Conservation (phyloP, 805 yeast genomes). For the Myxozyma lipomycoides region DNA sequence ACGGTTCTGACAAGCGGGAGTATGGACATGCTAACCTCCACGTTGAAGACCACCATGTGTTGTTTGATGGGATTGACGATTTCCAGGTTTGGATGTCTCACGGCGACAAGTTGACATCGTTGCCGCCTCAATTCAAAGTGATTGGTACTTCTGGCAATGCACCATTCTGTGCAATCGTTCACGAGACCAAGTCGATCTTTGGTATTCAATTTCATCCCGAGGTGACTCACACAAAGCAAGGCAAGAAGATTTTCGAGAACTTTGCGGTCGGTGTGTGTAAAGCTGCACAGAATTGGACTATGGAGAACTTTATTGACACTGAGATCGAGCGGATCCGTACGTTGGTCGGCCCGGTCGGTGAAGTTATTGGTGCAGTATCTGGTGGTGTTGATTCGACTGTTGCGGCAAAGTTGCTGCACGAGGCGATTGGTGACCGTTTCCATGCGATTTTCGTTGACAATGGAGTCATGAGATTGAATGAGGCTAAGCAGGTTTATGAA, state of each 20-base stretch:
- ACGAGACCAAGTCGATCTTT: constrained; percentile 66
- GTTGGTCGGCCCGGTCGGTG: constrained; percentile 95
- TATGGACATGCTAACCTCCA: constrained; percentile 92
- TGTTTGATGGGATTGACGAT: constrained; percentile 86
- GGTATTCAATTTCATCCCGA: constrained; percentile 99
- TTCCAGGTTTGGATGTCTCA: constrained; percentile 99
- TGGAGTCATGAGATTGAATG: constrained; percentile 94
- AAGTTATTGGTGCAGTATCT: constrained; percentile 98
- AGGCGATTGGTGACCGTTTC: constrained; percentile 97
- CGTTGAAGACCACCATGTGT: constrained; percentile 53
- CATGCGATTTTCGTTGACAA: constrained; percentile 97
- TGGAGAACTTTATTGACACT: constrained; percentile 96
- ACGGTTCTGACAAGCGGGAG: constrained; percentile 95
- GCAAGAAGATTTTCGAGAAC: constrained; percentile 80
- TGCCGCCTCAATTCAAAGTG: constrained; percentile 83
- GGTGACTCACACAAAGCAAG: constrained; percentile 92
- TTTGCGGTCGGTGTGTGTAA: constrained; percentile 89
- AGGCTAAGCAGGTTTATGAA: constrained; percentile 81
- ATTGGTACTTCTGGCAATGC: constrained; percentile 93
- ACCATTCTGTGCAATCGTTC: constrained; percentile 89
- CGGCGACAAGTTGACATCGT: constrained; percentile 88
- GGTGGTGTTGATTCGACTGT: constrained; percentile 99
- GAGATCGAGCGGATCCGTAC: constrained; percentile 89
- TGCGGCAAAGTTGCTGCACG: constrained; percentile 96
- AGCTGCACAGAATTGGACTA: constrained; percentile 89